phyloP scores from a whole-genome alignment of 495 filamentous ascomycete genomes.

The Neurospora sp. region DNA sequence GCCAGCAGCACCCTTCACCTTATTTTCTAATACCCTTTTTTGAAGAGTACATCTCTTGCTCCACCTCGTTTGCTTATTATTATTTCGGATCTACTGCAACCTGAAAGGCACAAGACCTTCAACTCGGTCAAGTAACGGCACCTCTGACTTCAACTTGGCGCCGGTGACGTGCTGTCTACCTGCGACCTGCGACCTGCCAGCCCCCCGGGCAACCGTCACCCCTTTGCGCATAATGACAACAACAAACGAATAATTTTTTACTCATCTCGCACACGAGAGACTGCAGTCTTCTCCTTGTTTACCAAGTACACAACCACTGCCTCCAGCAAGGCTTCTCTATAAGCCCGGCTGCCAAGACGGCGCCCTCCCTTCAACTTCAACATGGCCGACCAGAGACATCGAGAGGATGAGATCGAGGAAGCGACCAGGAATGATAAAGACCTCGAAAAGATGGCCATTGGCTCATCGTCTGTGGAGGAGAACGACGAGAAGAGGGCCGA shows the following conservation, averaged over 20 bases:
- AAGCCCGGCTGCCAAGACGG: not conserved
- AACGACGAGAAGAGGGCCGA: conserved; percentile 14
- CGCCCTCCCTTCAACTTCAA: not conserved
- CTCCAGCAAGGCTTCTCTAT: not conserved
- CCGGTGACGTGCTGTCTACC: not conserved
- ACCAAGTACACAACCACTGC: not conserved
- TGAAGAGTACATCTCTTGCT: not conserved
- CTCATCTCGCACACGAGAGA: not conserved
- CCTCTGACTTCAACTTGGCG: not conserved
- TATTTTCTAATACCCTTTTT: not conserved
- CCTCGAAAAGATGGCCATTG: not conserved
- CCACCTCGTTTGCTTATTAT: not conserved
- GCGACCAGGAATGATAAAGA: conserved; percentile 4
- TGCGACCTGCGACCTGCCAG: not conserved
- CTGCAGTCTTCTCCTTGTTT: not conserved
- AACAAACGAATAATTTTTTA: not conserved
- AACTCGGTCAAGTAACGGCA: not conserved
- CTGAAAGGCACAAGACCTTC: not conserved
- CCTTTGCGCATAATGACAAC: not conserved
- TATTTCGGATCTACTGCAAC: not conserved
- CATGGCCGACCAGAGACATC: not conserved
- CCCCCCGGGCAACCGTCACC: not conserved
- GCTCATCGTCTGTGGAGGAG: conserved; percentile 1
- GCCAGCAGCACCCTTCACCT: not conserved
- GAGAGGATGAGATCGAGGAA: conserved; percentile 7